Evolutionary conservation across 1,284 basidiomycete genomes (phyloP), one percentile per base, ranked within the genome.

Genomic region (Pyrrhoderma lamaoense): DNA sequence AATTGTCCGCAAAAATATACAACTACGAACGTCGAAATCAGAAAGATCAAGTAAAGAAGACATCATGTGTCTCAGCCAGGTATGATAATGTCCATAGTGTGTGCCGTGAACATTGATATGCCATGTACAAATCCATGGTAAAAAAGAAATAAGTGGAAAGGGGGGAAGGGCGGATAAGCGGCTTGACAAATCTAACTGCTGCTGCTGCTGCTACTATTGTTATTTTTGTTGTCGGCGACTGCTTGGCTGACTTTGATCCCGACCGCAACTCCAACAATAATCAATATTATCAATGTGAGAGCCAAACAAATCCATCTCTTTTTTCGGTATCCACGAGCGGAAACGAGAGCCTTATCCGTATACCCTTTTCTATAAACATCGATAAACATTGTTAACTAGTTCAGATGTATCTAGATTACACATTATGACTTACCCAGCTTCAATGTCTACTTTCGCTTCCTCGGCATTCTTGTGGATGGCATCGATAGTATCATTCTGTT

Each of bases 281-380:
- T 73, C 49, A 89, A 69, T 55, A 89, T 62, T 56, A 80, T 70
- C 52, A 89, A 58, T 52, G 76, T 65, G 62, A 89, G 80, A 69
- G 79, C 68, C 77, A 93, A 91, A 71, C 91, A 93, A 64, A 93
- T 92, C 89, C 89, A 92, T 57, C 89, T 82, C 77, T 96, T 97
- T 71, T 86, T 91, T 56, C 95, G 83, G 21, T 93, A 93, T 40
- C 85, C 79, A 37, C 85, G 77, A n/a, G 95, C 95, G 43, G 88
- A 92, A 25, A 72, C 72, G 39, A 95, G 85, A 4, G 94, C 95
- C 63, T 89, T 90, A 57, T 85, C 84, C 3, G 89, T 90, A 64
- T 95, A 86, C 52, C 75, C 71, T 54, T 92, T 69, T 55, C 89
- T 92, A 59, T 3, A 39, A 27, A 38, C 2, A n/a, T 42, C 16